Base-by-base conservation (phyloP, 306 rosid genomes). In the Gastrolobium bilobum region DNA sequence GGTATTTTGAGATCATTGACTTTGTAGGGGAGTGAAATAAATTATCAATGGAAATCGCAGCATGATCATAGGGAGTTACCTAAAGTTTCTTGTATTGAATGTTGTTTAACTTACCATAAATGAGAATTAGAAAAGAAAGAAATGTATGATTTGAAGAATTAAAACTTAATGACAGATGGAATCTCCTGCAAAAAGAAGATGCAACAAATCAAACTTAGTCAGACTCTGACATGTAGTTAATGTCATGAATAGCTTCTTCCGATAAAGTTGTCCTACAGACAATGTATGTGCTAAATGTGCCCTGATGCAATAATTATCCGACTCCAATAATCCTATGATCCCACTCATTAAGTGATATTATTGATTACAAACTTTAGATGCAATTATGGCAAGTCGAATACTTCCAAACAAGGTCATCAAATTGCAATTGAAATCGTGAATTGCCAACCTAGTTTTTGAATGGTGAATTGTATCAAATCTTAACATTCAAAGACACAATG, bases 1-100 rank as follows among this genome's bases (percentile, higher is more conserved):
- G 38, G 66, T 31, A n/a, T n/a, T 43, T 71, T 29, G 71, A 61
- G 40, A 48, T 71, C 64, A 59, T 13, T 59, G 77, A 38, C 34
- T 31, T 26, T 31, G 20, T 37, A 70, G 29, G 39, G 42, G 51
- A 71, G 57, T 57, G 57, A 50, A 48, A 61, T 46, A 50, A 48
- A 61, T 46, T 79, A 35, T 31, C 50, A 47, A 79, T 37, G 5
- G 1, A 31, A 51, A n/a, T 80, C 10, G 73, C 68, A 62, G 52
- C 40, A 80, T 63, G 20, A 47, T 7, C 35, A 52, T 70, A 26
- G 2, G 15, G 51, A 34, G 10, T 33, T 42, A 73, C 9, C 31
- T 43, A 57, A 47, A 14, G 26, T 46, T 26, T 58, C 69, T 79
- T 10, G 35, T 31, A 39, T 8, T n/a, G 34, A 67, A 29, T 15